Evolutionary conservation across 768 basidiomycete genomes (phyloP).

Genomic region (Multifurca ochricompacta): DNA sequence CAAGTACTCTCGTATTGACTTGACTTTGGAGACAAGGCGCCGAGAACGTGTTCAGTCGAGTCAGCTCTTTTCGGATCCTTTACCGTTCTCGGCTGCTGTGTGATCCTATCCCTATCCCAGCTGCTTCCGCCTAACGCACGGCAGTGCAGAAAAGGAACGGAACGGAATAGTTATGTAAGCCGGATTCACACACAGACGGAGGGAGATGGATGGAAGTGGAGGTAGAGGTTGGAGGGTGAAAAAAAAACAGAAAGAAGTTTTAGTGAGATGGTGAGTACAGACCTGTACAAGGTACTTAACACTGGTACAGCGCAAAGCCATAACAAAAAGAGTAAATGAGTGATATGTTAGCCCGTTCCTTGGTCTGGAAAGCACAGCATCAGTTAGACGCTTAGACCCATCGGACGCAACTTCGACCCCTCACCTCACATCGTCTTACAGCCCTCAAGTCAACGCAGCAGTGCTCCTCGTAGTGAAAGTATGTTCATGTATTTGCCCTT

Average conservation of each 20-base stretch:
- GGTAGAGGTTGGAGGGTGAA: neutral
- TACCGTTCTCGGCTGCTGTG: neutral
- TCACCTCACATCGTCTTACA: neutral
- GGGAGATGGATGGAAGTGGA: too few species aligned
- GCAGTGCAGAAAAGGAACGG: too few species aligned
- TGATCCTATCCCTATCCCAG: neutral
- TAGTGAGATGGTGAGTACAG: too few species aligned
- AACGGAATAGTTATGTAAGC: neutral
- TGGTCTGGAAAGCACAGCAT: too few species aligned
- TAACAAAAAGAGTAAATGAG: neutral
- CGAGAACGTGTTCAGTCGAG: neutral
- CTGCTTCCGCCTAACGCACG: too few species aligned
- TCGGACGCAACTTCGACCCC: neutral
- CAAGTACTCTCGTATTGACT: neutral
- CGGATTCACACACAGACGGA: neutral
- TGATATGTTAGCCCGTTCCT: neutral
- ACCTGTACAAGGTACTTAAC: neutral
- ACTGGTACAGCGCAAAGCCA: neutral
- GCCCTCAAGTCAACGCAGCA: neutral
- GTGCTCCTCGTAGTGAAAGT: neutral
- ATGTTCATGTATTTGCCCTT: too few species aligned
- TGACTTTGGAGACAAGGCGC: neutral
- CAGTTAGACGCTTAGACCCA: too few species aligned
- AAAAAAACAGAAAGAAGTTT: neutral
- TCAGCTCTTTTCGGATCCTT: neutral